These are phyloP conservation scores for Cladosporium phlei DNA, from an alignment of 2,329 filamentous ascomycete species.

Conservation along the genomic window DNA sequence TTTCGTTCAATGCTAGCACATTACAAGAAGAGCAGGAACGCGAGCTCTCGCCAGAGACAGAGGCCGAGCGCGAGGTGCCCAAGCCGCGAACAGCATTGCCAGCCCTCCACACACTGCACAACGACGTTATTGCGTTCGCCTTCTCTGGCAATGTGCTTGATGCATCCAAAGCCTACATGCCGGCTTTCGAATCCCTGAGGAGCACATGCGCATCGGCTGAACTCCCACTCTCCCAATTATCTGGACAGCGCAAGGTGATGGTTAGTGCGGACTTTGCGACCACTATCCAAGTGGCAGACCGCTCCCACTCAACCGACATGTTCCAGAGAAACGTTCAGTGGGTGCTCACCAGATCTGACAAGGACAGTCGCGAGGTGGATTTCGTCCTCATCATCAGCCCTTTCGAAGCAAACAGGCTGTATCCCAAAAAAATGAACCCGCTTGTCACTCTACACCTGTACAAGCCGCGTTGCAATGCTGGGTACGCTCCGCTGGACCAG, in stretches of 20 bases:
- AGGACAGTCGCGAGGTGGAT: constrained; percentile 13
- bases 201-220: constrained; percentile 38
- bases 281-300: constrained; percentile 36
- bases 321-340: constrained; percentile 54
- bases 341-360: constrained; percentile 38
- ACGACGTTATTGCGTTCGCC: constrained; percentile 41
- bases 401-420: constrained; percentile 53
- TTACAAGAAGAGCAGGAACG: constrained; percentile 65
- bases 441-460: constrained; percentile 41
- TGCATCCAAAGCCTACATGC: constrained; percentile 34
- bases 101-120: constrained; percentile 40
- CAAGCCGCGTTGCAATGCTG: constrained; percentile 46
- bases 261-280: constrained; percentile 49
- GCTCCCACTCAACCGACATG: constrained; percentile 33
- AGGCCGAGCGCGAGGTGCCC: constrained; percentile 54
- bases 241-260: constrained; percentile 33
- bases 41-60: constrained; percentile 60
- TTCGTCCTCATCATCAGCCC: constrained; percentile 56
- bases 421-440: constrained; percentile 36
- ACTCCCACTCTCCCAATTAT: constrained; percentile 36
- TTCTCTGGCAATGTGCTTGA: constrained; percentile 30
- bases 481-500: constrained; percentile 39
- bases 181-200: constrained; percentile 44
- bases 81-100: constrained; percentile 41
- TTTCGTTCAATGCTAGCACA: constrained; percentile 25